Percentiles rank a stretch among this genome's conserved stretches.
phyloP scores from a whole-genome alignment of 164 flowering plant genomes.

The Malania oleifera region DNA sequence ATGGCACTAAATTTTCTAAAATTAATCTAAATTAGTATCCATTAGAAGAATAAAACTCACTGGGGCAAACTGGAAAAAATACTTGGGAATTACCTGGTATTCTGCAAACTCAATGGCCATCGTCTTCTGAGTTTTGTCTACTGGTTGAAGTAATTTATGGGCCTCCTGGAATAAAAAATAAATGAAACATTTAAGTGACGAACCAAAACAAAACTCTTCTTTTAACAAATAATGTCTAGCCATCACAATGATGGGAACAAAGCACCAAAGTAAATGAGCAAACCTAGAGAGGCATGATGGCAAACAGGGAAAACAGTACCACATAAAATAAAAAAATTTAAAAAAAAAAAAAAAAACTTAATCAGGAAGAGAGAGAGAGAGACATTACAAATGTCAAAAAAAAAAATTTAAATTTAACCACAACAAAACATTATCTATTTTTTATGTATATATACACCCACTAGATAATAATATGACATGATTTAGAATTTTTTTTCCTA shows the following conservation, averaged over 20 bases:
- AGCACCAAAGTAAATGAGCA: neutral
- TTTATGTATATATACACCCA: no score
- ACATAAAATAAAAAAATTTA: no score
- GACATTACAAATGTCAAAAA: no score
- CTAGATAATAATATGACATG: no score
- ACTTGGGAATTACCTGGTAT: conserved; percentile 59
- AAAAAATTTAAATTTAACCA: no score
- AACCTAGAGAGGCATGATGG: neutral
- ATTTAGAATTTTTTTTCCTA: no score
- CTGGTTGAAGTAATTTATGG: conserved; percentile 89
- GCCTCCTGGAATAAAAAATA: conserved; percentile 54
- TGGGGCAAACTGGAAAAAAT: no score
- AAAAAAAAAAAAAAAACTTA: no score
- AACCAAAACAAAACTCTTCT: neutral
- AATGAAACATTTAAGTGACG: neutral
- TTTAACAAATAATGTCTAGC: no score
- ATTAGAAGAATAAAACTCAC: no score
- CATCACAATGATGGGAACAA: neutral
- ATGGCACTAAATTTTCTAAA: neutral
- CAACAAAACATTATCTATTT: no score
- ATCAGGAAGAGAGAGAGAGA: no score
- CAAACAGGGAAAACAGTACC: neutral
- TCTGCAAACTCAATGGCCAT: conserved; percentile 99
- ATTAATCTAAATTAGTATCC: neutral
- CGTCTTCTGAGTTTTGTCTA: conserved; percentile 77